These are phyloP conservation scores for Exophiala spinifera DNA, from an alignment of 2,329 filamentous ascomycete genomes.

Conservation along the genomic window DNA sequence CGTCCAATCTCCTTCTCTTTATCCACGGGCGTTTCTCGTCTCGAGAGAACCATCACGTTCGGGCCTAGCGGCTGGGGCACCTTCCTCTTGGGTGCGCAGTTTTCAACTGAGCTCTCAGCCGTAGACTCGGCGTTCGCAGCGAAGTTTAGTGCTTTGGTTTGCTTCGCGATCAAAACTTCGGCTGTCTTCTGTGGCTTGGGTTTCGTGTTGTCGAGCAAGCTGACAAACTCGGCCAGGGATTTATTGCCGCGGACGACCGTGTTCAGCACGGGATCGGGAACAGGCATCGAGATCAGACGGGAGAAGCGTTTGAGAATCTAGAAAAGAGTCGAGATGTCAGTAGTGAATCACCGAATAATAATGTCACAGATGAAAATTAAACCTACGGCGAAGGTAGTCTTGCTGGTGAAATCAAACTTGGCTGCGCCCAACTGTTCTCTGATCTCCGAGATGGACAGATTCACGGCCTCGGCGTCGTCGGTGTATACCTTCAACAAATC, in stretches of 20 bases:
- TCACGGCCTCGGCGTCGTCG: conserved; percentile 19
- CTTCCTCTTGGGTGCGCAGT: conserved; percentile 2
- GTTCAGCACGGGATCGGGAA: conserved; percentile 68
- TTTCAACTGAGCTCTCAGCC: neutral
- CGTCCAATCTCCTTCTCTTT: conserved; percentile 69
- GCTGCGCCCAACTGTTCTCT: conserved; percentile 37
- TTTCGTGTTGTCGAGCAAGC: conserved; percentile 35
- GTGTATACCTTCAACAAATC: neutral
- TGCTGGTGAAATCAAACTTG: conserved; percentile 54
- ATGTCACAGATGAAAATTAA: neutral
- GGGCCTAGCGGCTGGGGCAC: conserved; percentile 16
- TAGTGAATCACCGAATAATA: neutral
- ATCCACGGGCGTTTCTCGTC: conserved; percentile 67
- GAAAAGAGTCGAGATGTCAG: conserved; percentile 8
- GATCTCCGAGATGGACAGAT: conserved; percentile 31
- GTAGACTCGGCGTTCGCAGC: neutral
- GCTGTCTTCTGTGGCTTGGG: conserved; percentile 51
- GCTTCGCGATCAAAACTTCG: conserved; percentile 15
- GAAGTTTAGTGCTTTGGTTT: conserved; percentile 12
- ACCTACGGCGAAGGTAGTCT: conserved; percentile 68
- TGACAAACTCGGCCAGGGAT: conserved; percentile 50
- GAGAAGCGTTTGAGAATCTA: conserved; percentile 78
- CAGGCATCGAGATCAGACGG: conserved; percentile 73
- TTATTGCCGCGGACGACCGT: conserved; percentile 52
- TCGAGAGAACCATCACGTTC: conserved; percentile 68